Evolutionary conservation across 2,329 filamentous ascomycete species (phyloP).

Genomic region (Monosporascus sp.): DNA sequence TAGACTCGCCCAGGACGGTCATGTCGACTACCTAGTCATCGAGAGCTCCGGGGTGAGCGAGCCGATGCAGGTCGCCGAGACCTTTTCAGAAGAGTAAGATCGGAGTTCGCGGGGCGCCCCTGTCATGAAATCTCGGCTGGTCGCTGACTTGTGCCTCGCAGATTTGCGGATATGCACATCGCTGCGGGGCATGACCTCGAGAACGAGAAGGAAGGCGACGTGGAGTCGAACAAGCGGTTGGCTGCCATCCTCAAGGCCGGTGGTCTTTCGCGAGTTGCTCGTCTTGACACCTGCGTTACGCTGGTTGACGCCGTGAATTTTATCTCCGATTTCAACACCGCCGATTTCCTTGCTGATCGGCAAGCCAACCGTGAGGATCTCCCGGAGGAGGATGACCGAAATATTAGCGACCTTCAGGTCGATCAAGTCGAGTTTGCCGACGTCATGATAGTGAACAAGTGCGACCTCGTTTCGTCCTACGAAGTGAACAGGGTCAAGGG

Average conservation of each 20-base stretch:
- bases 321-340: slow-evolving; percentile 65
- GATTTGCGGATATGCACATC: slow-evolving; percentile 24
- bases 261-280: slow-evolving; percentile 60
- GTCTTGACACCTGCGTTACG: slow-evolving; percentile 65
- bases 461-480: slow-evolving; percentile 47
- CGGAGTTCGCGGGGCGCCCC: no score
- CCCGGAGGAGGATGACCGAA: slow-evolving; percentile 62
- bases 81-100: slow-evolving; percentile 38
- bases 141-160: slow-evolving; percentile 3
- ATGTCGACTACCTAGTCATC: slow-evolving; percentile 67
- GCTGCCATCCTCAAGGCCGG: slow-evolving; percentile 38
- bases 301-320: slow-evolving; percentile 70
- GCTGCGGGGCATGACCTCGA: slow-evolving; percentile 23
- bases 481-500: slow-evolving; percentile 40
- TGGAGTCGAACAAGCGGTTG: slow-evolving; percentile 17
- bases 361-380: slow-evolving; percentile 51
- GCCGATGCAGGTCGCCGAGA: slow-evolving; percentile 69
- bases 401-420: slow-evolving; percentile 69
- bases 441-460: slow-evolving; percentile 66
- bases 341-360: slow-evolving; percentile 60
- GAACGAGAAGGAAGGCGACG: slow-evolving; percentile 16
- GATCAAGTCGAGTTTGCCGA: slow-evolving; percentile 76
- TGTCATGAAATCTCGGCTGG: slow-evolving; percentile 20
- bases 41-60: slow-evolving; percentile 69
- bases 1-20: slow-evolving; percentile 52